phyloP scores from a whole-genome alignment of 1,284 basidiomycete species.

The Polyporus tsugae region DNA sequence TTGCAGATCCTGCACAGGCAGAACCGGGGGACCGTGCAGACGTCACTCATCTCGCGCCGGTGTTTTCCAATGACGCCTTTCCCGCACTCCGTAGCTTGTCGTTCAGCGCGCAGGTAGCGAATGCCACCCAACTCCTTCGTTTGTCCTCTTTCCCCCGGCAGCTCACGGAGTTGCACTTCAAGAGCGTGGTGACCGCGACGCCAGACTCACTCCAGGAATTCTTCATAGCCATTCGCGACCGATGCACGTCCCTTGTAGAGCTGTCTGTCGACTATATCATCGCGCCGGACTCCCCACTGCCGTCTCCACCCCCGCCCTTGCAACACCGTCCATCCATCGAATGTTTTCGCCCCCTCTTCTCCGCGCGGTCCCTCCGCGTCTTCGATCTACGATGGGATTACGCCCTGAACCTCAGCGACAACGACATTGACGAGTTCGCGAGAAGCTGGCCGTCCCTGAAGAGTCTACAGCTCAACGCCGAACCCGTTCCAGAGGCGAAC shows the following conservation, averaged over 20 bases:
- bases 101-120: slow-evolving; percentile 52
- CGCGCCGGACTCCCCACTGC: slow-evolving; percentile 33
- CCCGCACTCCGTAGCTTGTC: slow-evolving; percentile 58
- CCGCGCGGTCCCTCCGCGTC: slow-evolving; percentile 50
- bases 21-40: slow-evolving; percentile 54
- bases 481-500: slow-evolving; percentile 51
- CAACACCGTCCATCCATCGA: slow-evolving; percentile 51
- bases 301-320: slow-evolving; percentile 32
- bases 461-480: slow-evolving; percentile 56
- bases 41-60: slow-evolving; percentile 51
- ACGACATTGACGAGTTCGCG: slow-evolving; percentile 58
- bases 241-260: slow-evolving; percentile 51
- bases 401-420: slow-evolving; percentile 55
- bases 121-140: slow-evolving; percentile 33
- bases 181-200: slow-evolving; percentile 53
- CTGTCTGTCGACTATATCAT: slow-evolving; percentile 41
- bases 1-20: slow-evolving; percentile 51
- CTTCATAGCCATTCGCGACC: slow-evolving; percentile 51
- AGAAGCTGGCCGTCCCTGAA: slow-evolving; percentile 56
- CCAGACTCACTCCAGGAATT: slow-evolving; percentile 51
- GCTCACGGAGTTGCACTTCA: slow-evolving; percentile 58
- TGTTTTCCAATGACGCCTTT: slow-evolving; percentile 56
- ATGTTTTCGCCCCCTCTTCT: slow-evolving; percentile 58
- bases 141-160: slow-evolving; percentile 39
- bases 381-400: slow-evolving; percentile 65